Evolutionary conservation across 2,329 filamentous ascomycete species (phyloP).

Genomic region (Penicillium olsonii): DNA sequence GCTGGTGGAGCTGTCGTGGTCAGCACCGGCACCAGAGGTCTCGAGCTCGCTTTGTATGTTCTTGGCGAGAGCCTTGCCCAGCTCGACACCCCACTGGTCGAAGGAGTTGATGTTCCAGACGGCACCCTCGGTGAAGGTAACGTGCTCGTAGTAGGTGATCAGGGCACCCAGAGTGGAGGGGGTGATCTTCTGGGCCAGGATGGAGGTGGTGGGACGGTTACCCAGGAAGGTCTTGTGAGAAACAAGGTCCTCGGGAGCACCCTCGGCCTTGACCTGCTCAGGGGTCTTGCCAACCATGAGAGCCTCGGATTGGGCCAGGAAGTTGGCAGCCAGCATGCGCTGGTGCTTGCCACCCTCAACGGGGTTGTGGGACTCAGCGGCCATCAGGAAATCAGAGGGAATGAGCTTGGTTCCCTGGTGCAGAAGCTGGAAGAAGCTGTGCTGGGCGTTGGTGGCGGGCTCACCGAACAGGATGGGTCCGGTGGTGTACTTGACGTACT

Average conservation of each 20-base stretch:
- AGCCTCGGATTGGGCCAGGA: slow-evolving; percentile 52
- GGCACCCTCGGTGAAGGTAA: slow-evolving; percentile 96
- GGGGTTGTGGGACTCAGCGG: slow-evolving; percentile 95
- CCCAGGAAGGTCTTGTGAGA: slow-evolving; percentile 99
- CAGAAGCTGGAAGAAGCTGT: slow-evolving; percentile 99
- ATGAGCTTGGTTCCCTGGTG: slow-evolving; percentile 99
- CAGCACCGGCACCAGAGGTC: slow-evolving; percentile 64
- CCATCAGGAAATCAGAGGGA: slow-evolving; percentile 95
- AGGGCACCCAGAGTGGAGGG: slow-evolving; percentile 89
- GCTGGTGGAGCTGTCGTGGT: slow-evolving; percentile 84
- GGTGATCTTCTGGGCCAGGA: slow-evolving; percentile 90
- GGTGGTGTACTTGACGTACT: slow-evolving; percentile 95
- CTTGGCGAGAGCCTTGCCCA: slow-evolving; percentile 95
- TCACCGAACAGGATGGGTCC: slow-evolving; percentile 96
- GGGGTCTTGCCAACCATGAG: slow-evolving; percentile 57
- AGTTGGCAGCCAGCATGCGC: slow-evolving; percentile 59
- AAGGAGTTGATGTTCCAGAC: slow-evolving; percentile 99
- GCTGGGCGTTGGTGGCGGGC: slow-evolving; percentile 97
- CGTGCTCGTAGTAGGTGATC: slow-evolving; percentile 98
- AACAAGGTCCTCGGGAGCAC: slow-evolving; percentile 60
- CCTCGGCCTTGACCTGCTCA: slow-evolving; percentile 51
- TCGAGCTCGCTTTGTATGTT: slow-evolving; percentile 87
- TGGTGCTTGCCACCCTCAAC: slow-evolving; percentile 91
- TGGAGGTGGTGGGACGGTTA: slow-evolving; percentile 94
- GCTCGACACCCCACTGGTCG: slow-evolving; percentile 98